phyloP scores from a whole-genome alignment of 2,329 filamentous ascomycete species.

The Exophiala aquamarina region DNA sequence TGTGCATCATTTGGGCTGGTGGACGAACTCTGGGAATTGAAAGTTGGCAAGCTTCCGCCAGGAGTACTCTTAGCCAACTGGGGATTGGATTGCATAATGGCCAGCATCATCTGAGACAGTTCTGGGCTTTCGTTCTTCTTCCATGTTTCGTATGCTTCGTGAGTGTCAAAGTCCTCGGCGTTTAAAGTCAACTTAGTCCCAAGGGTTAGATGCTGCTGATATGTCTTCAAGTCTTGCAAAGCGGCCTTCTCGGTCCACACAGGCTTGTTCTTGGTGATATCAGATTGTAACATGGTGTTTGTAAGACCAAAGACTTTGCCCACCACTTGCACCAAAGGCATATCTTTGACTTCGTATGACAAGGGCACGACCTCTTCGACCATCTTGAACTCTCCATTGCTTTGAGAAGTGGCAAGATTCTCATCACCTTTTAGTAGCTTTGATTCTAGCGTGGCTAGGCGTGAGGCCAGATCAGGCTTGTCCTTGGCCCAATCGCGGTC shows the following conservation, averaged over 20 bases:
- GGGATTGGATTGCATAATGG: constrained; percentile 81
- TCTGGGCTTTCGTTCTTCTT: constrained; percentile 85
- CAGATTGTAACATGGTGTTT: constrained; percentile 76
- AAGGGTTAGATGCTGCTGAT: constrained; percentile 83
- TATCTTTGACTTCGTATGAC: constrained; percentile 93
- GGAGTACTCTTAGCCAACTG: constrained; percentile 77
- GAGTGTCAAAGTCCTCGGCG: constrained; percentile 83
- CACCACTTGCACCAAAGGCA: constrained; percentile 88
- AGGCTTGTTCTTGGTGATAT: constrained; percentile 78
- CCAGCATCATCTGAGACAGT: constrained; percentile 88
- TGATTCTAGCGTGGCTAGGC: constrained; percentile 80
- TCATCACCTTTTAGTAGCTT: constrained; percentile 94
- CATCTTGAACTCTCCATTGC: constrained; percentile 56
- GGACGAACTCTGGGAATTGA: constrained; percentile 46
- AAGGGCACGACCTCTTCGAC: constrained; percentile 81
- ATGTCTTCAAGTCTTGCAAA: constrained; percentile 85
- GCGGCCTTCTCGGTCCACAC: constrained; percentile 91
- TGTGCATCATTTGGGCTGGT: constrained; percentile 38
- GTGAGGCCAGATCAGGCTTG: constrained; percentile 76
- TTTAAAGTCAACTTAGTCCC: constrained; percentile 74
- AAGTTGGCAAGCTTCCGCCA: constrained; percentile 57
- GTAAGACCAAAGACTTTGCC: constrained; percentile 81
- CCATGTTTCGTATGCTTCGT: constrained; percentile 87
- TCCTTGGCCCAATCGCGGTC: constrained; percentile 84
- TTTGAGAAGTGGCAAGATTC: constrained; percentile 68